Base-by-base conservation (phyloP, 129 eudicot genomes). In the Saposhnikovia divaricata region DNA sequence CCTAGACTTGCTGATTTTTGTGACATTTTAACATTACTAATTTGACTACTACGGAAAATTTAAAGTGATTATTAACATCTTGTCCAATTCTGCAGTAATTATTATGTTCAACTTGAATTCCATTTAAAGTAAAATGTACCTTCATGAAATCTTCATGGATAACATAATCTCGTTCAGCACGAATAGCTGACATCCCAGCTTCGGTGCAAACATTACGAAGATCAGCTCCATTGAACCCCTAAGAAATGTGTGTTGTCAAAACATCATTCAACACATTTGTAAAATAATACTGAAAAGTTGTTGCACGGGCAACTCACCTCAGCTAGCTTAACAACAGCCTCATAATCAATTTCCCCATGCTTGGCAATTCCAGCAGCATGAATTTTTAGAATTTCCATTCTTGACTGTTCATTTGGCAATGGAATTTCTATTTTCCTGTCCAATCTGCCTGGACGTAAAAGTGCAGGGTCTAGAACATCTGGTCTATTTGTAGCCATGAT, bases 121-220 rank as follows among this genome's bases (percentile, higher is more conserved):
- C 13, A 50, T 72, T 1, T 23, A 6, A 48, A 34, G 40, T 25
- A 43, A 9, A 11, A 16, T 10, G 57, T 92, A 92, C 99, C 99
- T 92, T 96, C 99, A 96, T 96, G 86, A 96, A 96, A 85, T 96
- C 99, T 87, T 96, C 99, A 79, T 96, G 99, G 78, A 96, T 90
- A 47, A 92, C 99, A 83, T 96, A 96, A 86, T 96, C 99, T 37
- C 99, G 92, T 84, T 96, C 99, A 12, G 98, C 99, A 66, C 99
- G 98, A 66, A 96, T 96, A 6, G 99, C 99, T 15, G 88, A 87
- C 99, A 92, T 96, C 45, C 99, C 99, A 85, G 99, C 99, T 83
- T 96, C 99, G 65, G 99, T 96, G 83, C 99, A 96, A 59, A 92
- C 89, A 51, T 96, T 96, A 27, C 99, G 95, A 27, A 96, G 90